A percentile compares a stretch with the other conserved stretches of the same genome.
phyloP scores from a whole-genome alignment of 768 basidiomycete genomes.

The Serendipita sp. region DNA sequence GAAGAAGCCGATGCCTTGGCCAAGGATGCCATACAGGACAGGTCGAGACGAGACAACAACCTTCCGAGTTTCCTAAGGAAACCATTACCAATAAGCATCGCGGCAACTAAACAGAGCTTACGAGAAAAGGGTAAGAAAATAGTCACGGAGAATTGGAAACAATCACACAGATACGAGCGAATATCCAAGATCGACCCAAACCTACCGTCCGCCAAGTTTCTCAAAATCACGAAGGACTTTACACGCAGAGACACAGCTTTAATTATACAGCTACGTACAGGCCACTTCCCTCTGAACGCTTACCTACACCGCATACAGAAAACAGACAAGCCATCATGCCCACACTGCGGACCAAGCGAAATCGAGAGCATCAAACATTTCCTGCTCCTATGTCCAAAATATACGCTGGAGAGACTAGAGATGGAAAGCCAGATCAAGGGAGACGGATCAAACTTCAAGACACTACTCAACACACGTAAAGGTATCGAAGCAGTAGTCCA shows the following conservation, averaged over 20 bases:
- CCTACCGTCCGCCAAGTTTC: constrained; percentile 6
- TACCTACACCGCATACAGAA: constrained; percentile 20
- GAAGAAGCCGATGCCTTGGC: constrained; percentile 16
- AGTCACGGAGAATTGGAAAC: background rate
- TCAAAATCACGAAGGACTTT: constrained; percentile 10
- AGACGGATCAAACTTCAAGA: background rate
- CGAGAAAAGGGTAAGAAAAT: background rate
- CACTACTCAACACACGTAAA: background rate
- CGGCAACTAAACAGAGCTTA: constrained; percentile 9
- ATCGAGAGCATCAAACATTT: background rate
- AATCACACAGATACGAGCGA: background rate
- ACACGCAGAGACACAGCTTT: constrained; percentile 13
- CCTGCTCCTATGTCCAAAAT: background rate
- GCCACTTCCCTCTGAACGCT: constrained; percentile 19
- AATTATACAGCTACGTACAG: constrained; percentile 20
- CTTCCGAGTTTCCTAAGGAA: background rate
- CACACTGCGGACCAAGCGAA: constrained; percentile 12
- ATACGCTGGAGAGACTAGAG: background rate
- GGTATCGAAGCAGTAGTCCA: background rate
- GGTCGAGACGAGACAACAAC: background rate
- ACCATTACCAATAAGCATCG: constrained; percentile 7
- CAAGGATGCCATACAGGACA: constrained; percentile 12
- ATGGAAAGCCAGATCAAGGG: background rate
- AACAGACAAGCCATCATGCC: constrained; percentile 17
- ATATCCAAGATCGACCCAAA: background rate